A percentile compares a stretch with the other conserved stretches of the same genome.
These are phyloP conservation scores for Teratosphaeria pseudoeucalypti DNA, from an alignment of 2,329 filamentous ascomycete genomes.

Conservation along the genomic window DNA sequence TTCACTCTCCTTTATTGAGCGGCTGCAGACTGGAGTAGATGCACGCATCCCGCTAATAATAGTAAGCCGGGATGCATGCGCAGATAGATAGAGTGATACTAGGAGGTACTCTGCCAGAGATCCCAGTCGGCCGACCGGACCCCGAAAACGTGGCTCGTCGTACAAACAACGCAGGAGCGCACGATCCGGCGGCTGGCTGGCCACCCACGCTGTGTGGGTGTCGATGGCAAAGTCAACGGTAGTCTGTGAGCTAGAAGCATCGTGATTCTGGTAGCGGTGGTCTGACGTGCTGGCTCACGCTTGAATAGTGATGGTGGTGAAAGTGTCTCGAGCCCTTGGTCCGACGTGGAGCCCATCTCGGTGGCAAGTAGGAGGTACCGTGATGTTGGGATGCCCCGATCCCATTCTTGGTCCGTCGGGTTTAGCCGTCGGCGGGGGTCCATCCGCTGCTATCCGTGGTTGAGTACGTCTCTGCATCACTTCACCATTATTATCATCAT, in stretches of 20 bases:
- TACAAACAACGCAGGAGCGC: not conserved
- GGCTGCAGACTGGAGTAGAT: not conserved
- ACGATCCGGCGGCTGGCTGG: not conserved
- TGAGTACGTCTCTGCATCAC: no score
- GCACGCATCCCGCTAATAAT: not conserved
- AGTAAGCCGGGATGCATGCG: not conserved
- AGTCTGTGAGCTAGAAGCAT: not conserved
- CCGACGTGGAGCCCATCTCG: not conserved
- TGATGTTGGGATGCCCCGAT: not conserved
- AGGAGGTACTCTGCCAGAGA: not conserved
- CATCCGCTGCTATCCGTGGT: not conserved
- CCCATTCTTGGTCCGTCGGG: no score
- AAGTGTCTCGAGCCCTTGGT: not conserved
- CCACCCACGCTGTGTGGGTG: not conserved
- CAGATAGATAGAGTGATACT: no score
- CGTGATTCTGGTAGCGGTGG: not conserved
- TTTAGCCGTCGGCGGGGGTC: no score
- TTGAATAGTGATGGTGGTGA: no score
- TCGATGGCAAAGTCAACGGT: not conserved
- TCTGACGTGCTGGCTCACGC: not conserved
- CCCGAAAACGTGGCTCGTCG: not conserved
- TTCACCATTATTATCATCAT: not conserved
- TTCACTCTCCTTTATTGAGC: not conserved
- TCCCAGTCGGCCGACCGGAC: not conserved
- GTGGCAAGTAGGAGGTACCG: not conserved